Evolutionary conservation across 352 stramenopile genomes (phyloP), one percentile per base, ranked within the genome.

Genomic region (Phytophthora vignae): DNA sequence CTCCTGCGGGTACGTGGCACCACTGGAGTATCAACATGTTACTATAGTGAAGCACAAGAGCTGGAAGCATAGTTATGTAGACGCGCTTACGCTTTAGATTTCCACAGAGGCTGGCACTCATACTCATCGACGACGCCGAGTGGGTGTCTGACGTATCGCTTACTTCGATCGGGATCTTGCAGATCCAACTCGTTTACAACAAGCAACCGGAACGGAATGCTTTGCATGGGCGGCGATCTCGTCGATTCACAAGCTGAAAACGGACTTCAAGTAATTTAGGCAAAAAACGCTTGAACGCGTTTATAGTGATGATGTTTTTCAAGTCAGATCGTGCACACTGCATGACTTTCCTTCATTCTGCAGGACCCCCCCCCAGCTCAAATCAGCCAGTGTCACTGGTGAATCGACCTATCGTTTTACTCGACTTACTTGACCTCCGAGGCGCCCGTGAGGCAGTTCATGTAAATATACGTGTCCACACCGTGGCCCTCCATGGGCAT

Each of bases 401-500:
- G 46, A 60, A 55, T 67, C 12, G 53, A 52, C 40, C 33, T 50
- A 54, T 62, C 55, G 27, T 29, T 29, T 38, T 38, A 38, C 31
- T 38, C 31, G 9, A 38, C 8, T 72, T 89, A 92, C 77, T 92
- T 91, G 71, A 95, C 75, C 64, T 93, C 75, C 5, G 86, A 95
- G 17, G 76, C 81, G 60, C 84, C 81, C 0, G 85, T 93, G 65
- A 95, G 83, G 72, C 86, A 92, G 67, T 90, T 94, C 83, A 93
- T 91, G 79, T 95, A 94, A 84, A 95, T 91, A 83, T 95, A 95
- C 63, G 88, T 82, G 84, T 99, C 98, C 42, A 98, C 98, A 36
- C 98, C 98, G 76, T 99, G 98, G 25, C 98, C 98, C 60, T 99
- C 97, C 96, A 99, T 99, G 31, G 96, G 98, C 92, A 99, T 99